phyloP scores from a whole-genome alignment of 2,329 filamentous ascomycete genomes.

The Exophiala phaeomuriformis region DNA sequence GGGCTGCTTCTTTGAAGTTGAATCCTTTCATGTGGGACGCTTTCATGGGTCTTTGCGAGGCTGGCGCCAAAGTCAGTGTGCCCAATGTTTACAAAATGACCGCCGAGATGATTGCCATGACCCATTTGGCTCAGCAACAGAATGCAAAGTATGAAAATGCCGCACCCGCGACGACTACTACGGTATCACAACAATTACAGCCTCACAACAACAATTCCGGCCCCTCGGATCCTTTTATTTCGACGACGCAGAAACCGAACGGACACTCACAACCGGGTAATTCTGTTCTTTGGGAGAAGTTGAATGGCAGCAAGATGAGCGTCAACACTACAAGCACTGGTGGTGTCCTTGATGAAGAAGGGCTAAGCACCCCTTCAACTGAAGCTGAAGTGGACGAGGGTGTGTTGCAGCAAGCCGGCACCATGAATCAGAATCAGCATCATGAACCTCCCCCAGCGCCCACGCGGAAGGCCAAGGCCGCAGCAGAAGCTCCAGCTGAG shows the following conservation, averaged over 20 bases:
- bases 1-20: constrained; percentile 76
- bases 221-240: constrained; percentile 40
- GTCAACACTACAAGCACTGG: constrained; percentile 26
- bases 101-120: constrained; percentile 51
- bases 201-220: constrained; percentile 28
- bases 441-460: constrained; percentile 42
- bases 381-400: constrained; percentile 20
- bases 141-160: constrained; percentile 29
- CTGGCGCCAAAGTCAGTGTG: constrained; percentile 62
- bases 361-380: constrained; percentile 18
- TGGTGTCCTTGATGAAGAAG: constrained; percentile 21
- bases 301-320: constrained; percentile 42
- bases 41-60: constrained; percentile 80
- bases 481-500: constrained; percentile 48
- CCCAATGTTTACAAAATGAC: constrained; percentile 79
- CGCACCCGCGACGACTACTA: constrained; percentile 30
- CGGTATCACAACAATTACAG: constrained; percentile 20
- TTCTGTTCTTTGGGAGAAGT: constrained; percentile 44
- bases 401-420: constrained; percentile 14
- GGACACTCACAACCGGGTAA: constrained; percentile 33
- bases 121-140: constrained; percentile 29
- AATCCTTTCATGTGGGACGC: constrained; percentile 99
- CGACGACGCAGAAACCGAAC: constrained; percentile 33
- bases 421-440: constrained; percentile 22
- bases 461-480: constrained; percentile 46